phyloP scores from a whole-genome alignment of 2,329 filamentous ascomycete genomes.

The Aschersonia sp. region DNA sequence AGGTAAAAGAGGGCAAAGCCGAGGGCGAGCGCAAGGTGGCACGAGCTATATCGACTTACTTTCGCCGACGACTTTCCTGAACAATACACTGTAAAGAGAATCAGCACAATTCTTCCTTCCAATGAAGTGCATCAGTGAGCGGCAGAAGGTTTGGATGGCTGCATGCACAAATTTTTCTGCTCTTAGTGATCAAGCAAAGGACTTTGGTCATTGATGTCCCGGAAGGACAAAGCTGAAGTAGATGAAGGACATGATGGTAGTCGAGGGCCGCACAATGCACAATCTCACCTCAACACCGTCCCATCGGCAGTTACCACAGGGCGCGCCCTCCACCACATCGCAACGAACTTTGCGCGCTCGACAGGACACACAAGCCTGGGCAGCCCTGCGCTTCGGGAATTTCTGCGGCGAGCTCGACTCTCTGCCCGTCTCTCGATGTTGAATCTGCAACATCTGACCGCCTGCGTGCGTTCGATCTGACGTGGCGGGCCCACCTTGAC shows the following conservation, averaged over 20 bases:
- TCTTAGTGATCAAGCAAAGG: too few species aligned
- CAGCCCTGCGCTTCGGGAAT: constrained; percentile 66
- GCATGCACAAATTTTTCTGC: too few species aligned
- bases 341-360: constrained; percentile 82
- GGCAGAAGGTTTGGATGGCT: too few species aligned
- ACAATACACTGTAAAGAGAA: constrained; percentile 40
- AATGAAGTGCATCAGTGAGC: too few species aligned
- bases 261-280: background rate
- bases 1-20: too few species aligned
- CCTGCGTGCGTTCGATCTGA: constrained; percentile 11
- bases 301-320: constrained; percentile 76
- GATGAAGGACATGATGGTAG: background rate
- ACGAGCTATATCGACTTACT: constrained; percentile 39
- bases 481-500: constrained; percentile 9
- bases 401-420: constrained; percentile 24
- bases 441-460: constrained; percentile 4
- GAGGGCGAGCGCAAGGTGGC: background rate
- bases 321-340: constrained; percentile 79
- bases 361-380: constrained; percentile 81
- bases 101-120: background rate
- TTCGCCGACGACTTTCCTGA: constrained; percentile 72
- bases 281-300: constrained; percentile 51
- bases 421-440: constrained; percentile 16
- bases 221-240: background rate
- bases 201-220: too few species aligned